A percentile compares a stretch with the other conserved stretches of the same genome.
Evolutionary conservation across 1,139 yeast species (phyloP).

Genomic region (Lizanozyma gosingica): DNA sequence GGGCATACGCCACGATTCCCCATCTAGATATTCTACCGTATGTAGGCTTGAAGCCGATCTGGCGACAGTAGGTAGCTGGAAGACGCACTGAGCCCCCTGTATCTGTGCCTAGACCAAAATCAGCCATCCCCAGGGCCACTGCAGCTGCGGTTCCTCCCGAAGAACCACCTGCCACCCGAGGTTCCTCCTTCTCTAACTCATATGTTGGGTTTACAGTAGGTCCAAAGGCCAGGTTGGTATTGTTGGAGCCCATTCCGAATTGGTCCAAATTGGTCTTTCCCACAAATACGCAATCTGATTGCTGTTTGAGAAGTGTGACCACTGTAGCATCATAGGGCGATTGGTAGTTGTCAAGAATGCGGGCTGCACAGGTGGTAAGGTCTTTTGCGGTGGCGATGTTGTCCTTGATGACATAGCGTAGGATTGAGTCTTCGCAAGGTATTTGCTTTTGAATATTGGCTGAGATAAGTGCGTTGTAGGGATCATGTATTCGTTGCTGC

Average conservation of each 20-base stretch:
- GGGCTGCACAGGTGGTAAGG: conserved; percentile 74
- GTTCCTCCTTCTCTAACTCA: conserved; percentile 16
- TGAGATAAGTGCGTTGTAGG: background rate
- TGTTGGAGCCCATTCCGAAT: conserved; percentile 92
- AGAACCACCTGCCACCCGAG: conserved; percentile 73
- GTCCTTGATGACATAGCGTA: conserved; percentile 51
- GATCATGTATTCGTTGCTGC: too few relatives aligned
- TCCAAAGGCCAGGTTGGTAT: conserved; percentile 52
- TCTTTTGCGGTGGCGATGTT: conserved; percentile 59
- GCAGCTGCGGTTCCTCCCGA: conserved; percentile 97
- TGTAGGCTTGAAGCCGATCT: conserved; percentile 83
- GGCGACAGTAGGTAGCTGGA: conserved; percentile 84
- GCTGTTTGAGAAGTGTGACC: conserved; percentile 35
- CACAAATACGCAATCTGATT: conserved; percentile 43
- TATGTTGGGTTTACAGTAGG: conserved; percentile 60
- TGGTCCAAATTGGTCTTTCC: conserved; percentile 96
- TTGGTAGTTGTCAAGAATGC: conserved; percentile 43
- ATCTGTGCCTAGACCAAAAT: conserved; percentile 77
- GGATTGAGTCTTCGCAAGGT: background rate
- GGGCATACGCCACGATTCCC: conserved; percentile 92
- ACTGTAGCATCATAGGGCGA: conserved; percentile 85
- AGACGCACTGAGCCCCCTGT: conserved; percentile 94
- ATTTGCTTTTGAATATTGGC: background rate
- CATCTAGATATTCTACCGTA: conserved; percentile 87
- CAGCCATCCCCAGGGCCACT: conserved; percentile 62